Base-by-base conservation (phyloP, 2,329 filamentous ascomycete genomes). In the Colletotrichum siamense region DNA sequence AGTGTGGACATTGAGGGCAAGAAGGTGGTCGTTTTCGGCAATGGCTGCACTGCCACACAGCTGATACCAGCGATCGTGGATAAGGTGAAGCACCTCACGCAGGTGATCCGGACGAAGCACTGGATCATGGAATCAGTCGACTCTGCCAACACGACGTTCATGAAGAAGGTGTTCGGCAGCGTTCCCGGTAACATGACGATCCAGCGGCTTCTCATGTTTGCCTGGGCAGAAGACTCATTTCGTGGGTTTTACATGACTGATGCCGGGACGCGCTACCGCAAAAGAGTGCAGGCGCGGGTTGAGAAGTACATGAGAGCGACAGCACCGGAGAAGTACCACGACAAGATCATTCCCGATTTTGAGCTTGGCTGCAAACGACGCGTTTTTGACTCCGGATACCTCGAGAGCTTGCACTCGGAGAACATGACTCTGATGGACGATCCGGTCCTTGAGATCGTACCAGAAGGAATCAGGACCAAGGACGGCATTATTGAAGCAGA, bases 351-450 rank as follows among this genome's bases (percentile, higher is more conserved):
- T 1, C 92, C 92, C 0, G 88, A 93, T 66, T 94, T 92, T 73
- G 87, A 88, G 61, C 82, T 93, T 16, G 91, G 92, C 2, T 94
- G 92, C 83, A 94, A 93, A 83, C 85, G 92, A n/a, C 87, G 91
- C 16, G 89, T 94, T 71, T 89, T 90, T 69, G 91, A 93, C 75
- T 86, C 88, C 4, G 86, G 85, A 2, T 94, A 93, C 85, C 86
- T 92, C 24, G 79, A 85, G 16, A 85, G 86, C 55, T 82, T 94
- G 49, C 85, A 91, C 49, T 82, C 88, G 5, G 82, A 87, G 0
- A 91, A 91, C 9, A 32, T 87, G 8, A 82, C 80, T 2, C 64
- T 87, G 68, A 91, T 89, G 0, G 88, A 90, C 1, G 86, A 89
- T 28, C 85, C 86, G 3, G 83, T 91, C 9, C 85, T 84, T 1